Conservation (phyloP, 202 grass and related monocot genomes). For the Zoysia matrella region DNA sequence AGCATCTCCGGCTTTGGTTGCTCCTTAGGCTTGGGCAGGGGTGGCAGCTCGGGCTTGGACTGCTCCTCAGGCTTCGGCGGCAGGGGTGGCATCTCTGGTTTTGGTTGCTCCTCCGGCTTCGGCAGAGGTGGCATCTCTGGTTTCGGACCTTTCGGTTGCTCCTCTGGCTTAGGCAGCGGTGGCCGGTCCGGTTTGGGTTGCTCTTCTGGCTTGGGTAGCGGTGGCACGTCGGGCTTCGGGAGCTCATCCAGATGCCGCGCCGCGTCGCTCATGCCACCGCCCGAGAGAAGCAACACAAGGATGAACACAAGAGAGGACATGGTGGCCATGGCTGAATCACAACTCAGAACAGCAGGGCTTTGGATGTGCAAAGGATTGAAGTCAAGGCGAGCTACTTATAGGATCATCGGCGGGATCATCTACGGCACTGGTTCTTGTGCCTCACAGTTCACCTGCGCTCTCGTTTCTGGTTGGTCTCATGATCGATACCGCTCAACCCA, state of each 20-base stretch:
- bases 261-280: conserved; percentile 1
- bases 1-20: too few relatives aligned
- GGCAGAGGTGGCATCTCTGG: background rate
- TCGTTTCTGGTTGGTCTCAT: too few relatives aligned
- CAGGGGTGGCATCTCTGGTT: background rate
- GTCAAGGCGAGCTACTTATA: conserved; percentile 20
- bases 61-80: background rate
- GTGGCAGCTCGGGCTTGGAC: too few relatives aligned
- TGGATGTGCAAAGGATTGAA: conserved; percentile 5
- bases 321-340: conserved; percentile 19
- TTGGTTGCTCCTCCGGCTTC: background rate
- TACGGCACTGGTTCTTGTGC: background rate
- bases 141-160: background rate
- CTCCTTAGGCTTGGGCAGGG: too few relatives aligned
- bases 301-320: conserved; percentile 10
- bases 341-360: background rate
- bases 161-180: background rate
- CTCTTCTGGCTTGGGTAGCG: background rate
- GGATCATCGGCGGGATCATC: background rate
- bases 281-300: conserved; percentile 28
- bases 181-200: background rate
- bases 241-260: conserved; percentile 23
- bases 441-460: background rate
- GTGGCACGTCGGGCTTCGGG: background rate
- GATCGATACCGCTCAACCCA: background rate